Conservation (phyloP, 306 rosid genomes). For the Heteromeles arbutifolia region DNA sequence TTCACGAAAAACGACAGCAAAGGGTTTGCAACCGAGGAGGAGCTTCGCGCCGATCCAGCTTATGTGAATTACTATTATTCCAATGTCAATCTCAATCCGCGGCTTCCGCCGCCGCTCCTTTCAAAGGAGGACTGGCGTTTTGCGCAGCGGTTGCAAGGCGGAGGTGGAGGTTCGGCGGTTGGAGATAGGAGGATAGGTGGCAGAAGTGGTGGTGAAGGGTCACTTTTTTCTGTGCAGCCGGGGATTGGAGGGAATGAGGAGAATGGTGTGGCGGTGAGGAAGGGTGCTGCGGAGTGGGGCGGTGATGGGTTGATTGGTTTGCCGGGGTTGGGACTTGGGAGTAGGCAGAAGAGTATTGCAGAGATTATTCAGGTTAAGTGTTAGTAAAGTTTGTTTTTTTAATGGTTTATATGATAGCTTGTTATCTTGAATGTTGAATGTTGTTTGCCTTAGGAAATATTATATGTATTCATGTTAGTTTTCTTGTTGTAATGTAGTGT, state of each 20-base stretch:
- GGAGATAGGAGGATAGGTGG: constrained; percentile 34
- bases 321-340: constrained; percentile 42
- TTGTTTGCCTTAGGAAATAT: neutral
- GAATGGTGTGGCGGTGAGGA: constrained; percentile 15
- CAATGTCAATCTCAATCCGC: constrained; percentile 43
- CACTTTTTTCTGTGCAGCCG: constrained; percentile 40
- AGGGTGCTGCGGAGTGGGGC: constrained; percentile 31
- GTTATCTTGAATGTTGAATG: constrained; percentile 6
- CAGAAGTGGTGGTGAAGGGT: constrained; percentile 14
- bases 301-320: constrained; percentile 45
- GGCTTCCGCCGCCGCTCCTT: constrained; percentile 46
- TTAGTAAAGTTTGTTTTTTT: neutral
- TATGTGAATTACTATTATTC: constrained; percentile 40
- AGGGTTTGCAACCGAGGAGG: constrained; percentile 34
- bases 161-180: constrained; percentile 24
- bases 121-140: constrained; percentile 54
- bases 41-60: constrained; percentile 40
- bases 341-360: constrained; percentile 41
- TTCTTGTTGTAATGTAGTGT: neutral
- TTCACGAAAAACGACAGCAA: constrained; percentile 27
- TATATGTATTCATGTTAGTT: neutral
- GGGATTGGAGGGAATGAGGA: constrained; percentile 33
- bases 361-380: constrained; percentile 44
- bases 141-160: constrained; percentile 38
- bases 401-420: neutral